A percentile compares a stretch with the other conserved stretches of the same genome.
Evolutionary conservation across 371 early-diverging fungal genomes (phyloP).

Genomic region (Mucor velutinosus): DNA sequence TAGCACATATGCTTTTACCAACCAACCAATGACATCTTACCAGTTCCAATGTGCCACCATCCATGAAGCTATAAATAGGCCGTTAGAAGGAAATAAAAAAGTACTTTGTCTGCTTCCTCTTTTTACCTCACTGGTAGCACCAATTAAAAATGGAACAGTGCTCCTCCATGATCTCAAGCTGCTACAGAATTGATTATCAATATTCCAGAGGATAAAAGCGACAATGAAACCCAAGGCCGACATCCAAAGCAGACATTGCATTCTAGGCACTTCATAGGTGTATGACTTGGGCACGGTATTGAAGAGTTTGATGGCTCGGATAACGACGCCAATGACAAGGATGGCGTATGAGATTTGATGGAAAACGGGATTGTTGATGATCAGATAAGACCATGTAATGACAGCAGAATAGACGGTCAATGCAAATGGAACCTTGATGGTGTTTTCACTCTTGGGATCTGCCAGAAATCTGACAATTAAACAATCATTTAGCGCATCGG

Average conservation of each 20-base stretch:
- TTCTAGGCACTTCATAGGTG: slow-evolving; percentile 32
- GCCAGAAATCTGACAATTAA: slow-evolving; percentile 51
- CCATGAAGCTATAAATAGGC: slow-evolving; percentile 73
- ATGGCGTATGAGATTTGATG: slow-evolving; percentile 74
- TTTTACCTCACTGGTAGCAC: slow-evolving; percentile 50
- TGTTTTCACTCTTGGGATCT: slow-evolving; percentile 39
- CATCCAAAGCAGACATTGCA: slow-evolving; percentile 36
- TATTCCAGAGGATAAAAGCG: slow-evolving; percentile 77
- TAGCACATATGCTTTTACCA: background rate
- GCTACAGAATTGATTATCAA: slow-evolving; percentile 75
- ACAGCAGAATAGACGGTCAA: slow-evolving; percentile 55
- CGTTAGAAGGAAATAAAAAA: background rate
- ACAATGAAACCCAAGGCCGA: slow-evolving; percentile 52
- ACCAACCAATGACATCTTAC: slow-evolving; percentile 19
- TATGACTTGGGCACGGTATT: slow-evolving; percentile 29
- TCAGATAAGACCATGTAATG: slow-evolving; percentile 68
- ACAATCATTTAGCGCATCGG: background rate
- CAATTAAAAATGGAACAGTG: slow-evolving; percentile 54
- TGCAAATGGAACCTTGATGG: slow-evolving; percentile 37
- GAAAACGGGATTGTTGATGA: slow-evolving; percentile 71
- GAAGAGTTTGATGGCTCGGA: slow-evolving; percentile 46
- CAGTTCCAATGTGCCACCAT: slow-evolving; percentile 78
- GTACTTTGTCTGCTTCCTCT: background rate
- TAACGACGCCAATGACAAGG: slow-evolving; percentile 50
- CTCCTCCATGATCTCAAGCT: slow-evolving; percentile 53